Evolutionary conservation across 1,284 basidiomycete genomes (phyloP).

Genomic region (Ceratobasidium theobromae): DNA sequence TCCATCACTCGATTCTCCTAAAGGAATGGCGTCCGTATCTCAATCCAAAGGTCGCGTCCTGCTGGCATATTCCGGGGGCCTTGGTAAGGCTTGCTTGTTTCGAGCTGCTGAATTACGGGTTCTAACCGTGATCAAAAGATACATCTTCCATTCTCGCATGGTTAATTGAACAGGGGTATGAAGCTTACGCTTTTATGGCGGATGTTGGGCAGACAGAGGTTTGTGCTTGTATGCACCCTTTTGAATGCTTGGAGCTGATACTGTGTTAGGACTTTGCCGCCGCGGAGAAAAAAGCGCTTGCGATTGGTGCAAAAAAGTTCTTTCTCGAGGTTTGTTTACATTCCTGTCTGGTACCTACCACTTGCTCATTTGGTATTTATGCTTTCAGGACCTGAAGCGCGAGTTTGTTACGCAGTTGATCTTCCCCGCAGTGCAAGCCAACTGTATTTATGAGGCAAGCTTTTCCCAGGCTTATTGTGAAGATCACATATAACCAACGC

Average conservation of each 20-base stretch:
- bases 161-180: constrained; percentile 97
- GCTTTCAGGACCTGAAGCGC: constrained; percentile 78
- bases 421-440: constrained; percentile 96
- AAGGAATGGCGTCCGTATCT: constrained; percentile 26
- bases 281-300: constrained; percentile 87
- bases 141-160: constrained; percentile 96
- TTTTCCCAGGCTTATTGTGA: background rate
- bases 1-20: constrained; percentile 8
- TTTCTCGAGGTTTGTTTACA: constrained; percentile 69
- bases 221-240: constrained; percentile 36
- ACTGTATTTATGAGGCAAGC: constrained; percentile 94
- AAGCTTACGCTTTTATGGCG: constrained; percentile 98
- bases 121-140: constrained; percentile 48
- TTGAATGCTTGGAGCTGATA: background rate
- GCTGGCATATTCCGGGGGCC: constrained; percentile 96
- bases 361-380: background rate
- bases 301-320: constrained; percentile 94
- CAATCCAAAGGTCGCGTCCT: constrained; percentile 74
- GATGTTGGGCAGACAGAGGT: constrained; percentile 98
- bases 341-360: background rate
- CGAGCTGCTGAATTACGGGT: background rate
- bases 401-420: constrained; percentile 98
- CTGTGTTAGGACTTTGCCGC: constrained; percentile 83
- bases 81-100: constrained; percentile 74
- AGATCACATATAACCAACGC: background rate